Base-by-base conservation (phyloP, 2,329 filamentous ascomycete species). In the Bipolaris gigantea region DNA sequence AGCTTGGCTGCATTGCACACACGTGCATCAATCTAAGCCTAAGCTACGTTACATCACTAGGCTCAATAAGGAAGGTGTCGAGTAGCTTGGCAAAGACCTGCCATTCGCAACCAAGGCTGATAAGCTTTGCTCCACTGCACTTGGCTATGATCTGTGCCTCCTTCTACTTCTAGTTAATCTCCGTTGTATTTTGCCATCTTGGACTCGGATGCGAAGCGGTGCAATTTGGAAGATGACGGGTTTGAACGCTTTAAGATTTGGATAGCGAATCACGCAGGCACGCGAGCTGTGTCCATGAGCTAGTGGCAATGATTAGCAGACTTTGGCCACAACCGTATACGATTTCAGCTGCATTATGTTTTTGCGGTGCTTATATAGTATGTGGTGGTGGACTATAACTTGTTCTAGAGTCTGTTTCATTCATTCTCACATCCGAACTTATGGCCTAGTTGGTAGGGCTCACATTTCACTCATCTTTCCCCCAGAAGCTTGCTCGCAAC, bases 91-190 rank as follows among this genome's bases (percentile, higher is more conserved):
- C 13, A 35, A 35, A 35, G 18, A 45, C 42, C 42, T 45, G 30
- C 42, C 42, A 51, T 45, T 45, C 30, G 42, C 42, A 34, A 45
- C 42, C 18, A 45, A 25, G 13, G 16, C 42, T 15, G 42, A 35
- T 45, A 45, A 45, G 42, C 32, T 45, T 35, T 23, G 32, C 32
- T 35, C 32, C 32, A 45, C 42, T 25, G 18, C 32, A 7, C 32
- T 45, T 45, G 32, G 19, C 32, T 34, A 34, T 16, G 30, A 23
- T 34, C 32, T 19, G 19, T 35, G 42, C 16, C 42, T 35, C 42
- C 42, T 45, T 45, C 32, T 23, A 44, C n/a, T 33, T 44, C 41
- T 21, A 16, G 41, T 18, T 44, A 19, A 44, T 34, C 41, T 23
- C 41, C 41, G 30, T 15, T 44, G 25, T 9, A 10, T 21, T n/a